Percentiles rank a stretch among this genome's conserved stretches.
Conservation (phyloP, 495 filamentous ascomycete genomes). For the Pseudevernia furfuracea region DNA sequence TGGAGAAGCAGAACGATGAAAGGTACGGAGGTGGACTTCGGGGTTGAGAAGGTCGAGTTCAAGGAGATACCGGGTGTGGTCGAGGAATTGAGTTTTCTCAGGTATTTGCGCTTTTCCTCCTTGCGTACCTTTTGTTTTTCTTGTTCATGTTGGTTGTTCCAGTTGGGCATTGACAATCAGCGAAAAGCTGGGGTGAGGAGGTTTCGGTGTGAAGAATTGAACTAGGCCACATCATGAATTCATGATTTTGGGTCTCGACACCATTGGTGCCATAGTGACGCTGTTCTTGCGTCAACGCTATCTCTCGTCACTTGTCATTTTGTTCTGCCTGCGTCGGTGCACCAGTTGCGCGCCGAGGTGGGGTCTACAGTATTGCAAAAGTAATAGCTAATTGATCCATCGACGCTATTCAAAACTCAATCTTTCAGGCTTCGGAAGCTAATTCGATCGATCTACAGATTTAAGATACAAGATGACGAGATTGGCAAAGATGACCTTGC, state of each 20-base stretch:
- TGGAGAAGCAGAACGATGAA: conserved; percentile 53
- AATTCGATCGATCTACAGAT: conserved; percentile 39
- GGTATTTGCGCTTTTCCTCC: conserved; percentile 41
- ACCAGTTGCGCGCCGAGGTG: background rate
- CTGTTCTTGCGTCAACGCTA: background rate
- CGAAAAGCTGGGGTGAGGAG: background rate
- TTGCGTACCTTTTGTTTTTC: background rate
- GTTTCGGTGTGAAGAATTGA: background rate
- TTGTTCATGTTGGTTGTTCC: background rate
- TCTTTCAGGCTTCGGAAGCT: background rate
- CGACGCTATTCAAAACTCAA: background rate
- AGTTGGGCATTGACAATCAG: background rate
- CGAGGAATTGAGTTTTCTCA: conserved; percentile 71
- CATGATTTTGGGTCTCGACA: too few species aligned
- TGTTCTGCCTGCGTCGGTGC: background rate
- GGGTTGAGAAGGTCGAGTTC: conserved; percentile 55
- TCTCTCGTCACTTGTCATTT: background rate
- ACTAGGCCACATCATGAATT: background rate
- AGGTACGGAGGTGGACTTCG: conserved; percentile 64
- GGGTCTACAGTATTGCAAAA: background rate
- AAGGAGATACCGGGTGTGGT: conserved; percentile 55
- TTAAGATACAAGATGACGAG: conserved; percentile 80
- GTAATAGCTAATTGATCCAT: background rate
- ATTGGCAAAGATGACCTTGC: conserved; percentile 66
- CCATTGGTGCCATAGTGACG: too few species aligned